phyloP scores from a whole-genome alignment of 495 filamentous ascomycete species.

The Elasticomyces elasticus region DNA sequence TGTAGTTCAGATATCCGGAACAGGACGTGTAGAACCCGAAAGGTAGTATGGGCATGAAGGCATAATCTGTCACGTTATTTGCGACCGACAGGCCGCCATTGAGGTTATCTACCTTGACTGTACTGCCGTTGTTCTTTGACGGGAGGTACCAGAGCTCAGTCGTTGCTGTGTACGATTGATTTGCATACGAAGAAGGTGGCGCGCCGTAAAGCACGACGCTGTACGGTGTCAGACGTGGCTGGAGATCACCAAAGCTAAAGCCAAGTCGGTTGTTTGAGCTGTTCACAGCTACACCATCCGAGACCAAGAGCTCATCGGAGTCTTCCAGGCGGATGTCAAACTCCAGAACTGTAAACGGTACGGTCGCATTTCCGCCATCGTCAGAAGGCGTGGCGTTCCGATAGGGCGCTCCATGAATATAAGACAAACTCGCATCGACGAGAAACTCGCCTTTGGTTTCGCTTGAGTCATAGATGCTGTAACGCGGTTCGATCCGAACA shows the following conservation, averaged over 20 bases:
- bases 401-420: slow-evolving; percentile 39
- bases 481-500: slow-evolving; percentile 48
- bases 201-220: slow-evolving; percentile 23
- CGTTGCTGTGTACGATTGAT: slow-evolving; percentile 35
- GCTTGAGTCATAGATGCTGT: slow-evolving; percentile 49
- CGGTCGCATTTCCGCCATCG: neutral
- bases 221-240: slow-evolving; percentile 40
- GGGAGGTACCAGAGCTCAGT: slow-evolving; percentile 48
- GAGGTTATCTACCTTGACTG: slow-evolving; percentile 53
- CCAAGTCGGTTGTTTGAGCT: slow-evolving; percentile 35
- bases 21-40: slow-evolving; percentile 57
- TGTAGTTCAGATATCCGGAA: slow-evolving; percentile 41
- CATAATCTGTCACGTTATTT: slow-evolving; percentile 26
- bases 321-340: slow-evolving; percentile 8
- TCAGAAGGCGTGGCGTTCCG: slow-evolving; percentile 21
- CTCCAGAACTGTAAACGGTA: slow-evolving; percentile 1
- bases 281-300: slow-evolving; percentile 34
- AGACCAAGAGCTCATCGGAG: slow-evolving; percentile 4
- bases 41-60: slow-evolving; percentile 46
- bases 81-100: slow-evolving; percentile 45
- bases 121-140: slow-evolving; percentile 42
- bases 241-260: slow-evolving; percentile 40
- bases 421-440: slow-evolving; percentile 48
- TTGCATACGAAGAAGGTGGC: slow-evolving; percentile 24
- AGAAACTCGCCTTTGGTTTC: slow-evolving; percentile 49